A percentile compares a stretch with the other conserved stretches of the same genome.
These are phyloP conservation scores for Phytophthora pinifolia DNA, from an alignment of 352 stramenopile species.

Conservation along the genomic window DNA sequence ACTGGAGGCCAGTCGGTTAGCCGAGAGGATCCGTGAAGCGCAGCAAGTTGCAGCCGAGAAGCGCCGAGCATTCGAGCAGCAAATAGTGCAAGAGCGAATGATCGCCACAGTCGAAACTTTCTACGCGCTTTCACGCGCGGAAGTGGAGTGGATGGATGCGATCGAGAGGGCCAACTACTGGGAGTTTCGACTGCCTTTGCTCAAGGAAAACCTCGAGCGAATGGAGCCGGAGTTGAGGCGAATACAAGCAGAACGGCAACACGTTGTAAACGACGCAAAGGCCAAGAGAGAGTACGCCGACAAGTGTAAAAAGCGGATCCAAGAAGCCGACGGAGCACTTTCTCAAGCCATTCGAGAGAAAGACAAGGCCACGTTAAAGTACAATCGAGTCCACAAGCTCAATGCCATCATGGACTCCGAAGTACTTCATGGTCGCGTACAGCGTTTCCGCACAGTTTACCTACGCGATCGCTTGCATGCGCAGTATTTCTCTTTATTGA, in stretches of 20 bases:
- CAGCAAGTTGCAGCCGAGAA: conserved; percentile 48
- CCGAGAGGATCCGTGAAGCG: conserved; percentile 47
- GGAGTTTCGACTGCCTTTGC: conserved; percentile 15
- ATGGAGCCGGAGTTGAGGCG: conserved; percentile 48
- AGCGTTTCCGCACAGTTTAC: conserved; percentile 67
- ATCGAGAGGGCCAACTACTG: conserved; percentile 47
- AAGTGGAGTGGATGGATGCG: conserved; percentile 56
- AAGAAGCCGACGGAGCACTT: conserved; percentile 37
- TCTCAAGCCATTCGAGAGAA: conserved; percentile 37
- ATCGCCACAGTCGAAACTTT: conserved; percentile 63
- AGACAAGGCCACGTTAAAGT: conserved; percentile 32
- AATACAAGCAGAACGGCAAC: conserved; percentile 47
- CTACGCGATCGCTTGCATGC: conserved; percentile 53
- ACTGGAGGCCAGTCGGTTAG: conserved; percentile 41
- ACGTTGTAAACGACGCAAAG: conserved; percentile 57
- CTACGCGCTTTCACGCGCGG: conserved; percentile 27
- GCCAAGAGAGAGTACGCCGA: conserved; percentile 48
- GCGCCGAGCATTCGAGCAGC: conserved; percentile 42
- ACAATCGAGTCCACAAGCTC: conserved; percentile 47
- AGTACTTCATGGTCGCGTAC: conserved; percentile 62
- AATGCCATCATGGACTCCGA: conserved; percentile 70
- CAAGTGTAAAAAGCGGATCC: conserved; percentile 39
- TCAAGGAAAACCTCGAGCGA: conserved; percentile 32
- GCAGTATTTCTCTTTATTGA: conserved; percentile 61
- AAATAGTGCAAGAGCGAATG: conserved; percentile 69